Evolutionary conservation across 1,139 yeast genomes (phyloP), one percentile per base, ranked within the genome.

Genomic region (Candida sp.): DNA sequence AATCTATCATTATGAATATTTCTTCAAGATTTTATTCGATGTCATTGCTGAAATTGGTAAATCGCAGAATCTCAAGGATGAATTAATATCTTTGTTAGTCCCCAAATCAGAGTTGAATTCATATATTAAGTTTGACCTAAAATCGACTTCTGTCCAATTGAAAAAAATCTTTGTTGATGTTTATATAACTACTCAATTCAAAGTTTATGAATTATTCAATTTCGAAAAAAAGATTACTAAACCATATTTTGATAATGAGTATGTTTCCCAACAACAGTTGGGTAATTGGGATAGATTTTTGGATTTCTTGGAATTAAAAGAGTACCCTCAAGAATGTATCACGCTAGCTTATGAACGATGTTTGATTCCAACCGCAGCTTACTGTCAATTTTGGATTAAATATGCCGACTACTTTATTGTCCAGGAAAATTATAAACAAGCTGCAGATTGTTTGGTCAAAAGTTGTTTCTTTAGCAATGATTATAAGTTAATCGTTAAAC

Each of bases 1-100:
- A 0, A 53, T 85, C 30, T 89, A 89, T 61, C 88, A 89, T 53
- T 90, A 81, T 60, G 77, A 77, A 45, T 82, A 82, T 55, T 82
- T 75, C 60, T 61, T 52, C 42, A 67, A 71, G 36, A 48, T 64
- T 22, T 69, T 79, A 58, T 61, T 79, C 33, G 58, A 61, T 8
- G 61, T 72, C 11, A 58, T 81, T 7, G 76, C 76, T 35, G 55
- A 54, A 5, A 52, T 72, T 1, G 54, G 55, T 6, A 64, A 65
- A 43, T 42, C 66, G 9, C 58, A 59, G 12, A 65, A 64, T 22
- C 53, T 56, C 42, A 59, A 54, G 44, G 62, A 49, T 44, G 49
- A 49, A 33, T 48, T 54, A 30, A 47, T 57, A 11, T 45, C 52
- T 1, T 47, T 45, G 25, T 46, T 65, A 25, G 55, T 63, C 3